Base-by-base conservation (phyloP, 768 basidiomycete species). In the Trametes cubensis region DNA sequence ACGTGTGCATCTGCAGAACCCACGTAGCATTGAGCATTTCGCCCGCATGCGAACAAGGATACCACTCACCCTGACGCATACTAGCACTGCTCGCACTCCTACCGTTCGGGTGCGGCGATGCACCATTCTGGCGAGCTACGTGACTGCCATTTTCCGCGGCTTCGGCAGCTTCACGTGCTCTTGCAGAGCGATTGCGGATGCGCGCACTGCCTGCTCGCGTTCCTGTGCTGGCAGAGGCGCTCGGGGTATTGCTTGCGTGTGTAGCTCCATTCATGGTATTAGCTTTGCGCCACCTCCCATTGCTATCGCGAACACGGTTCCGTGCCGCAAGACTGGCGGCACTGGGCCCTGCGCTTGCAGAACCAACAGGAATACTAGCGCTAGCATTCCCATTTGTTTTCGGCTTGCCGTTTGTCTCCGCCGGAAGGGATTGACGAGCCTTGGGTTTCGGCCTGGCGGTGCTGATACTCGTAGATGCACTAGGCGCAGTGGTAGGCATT, bases 231-330 rank as follows among this genome's bases (percentile, higher is more conserved):
- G 34, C 34, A 10, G 34, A 6, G 34, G 10, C 34, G 50, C 50
- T 38, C 28, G 60, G 14, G 7, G 48, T 49, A 28, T 17, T 26
- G 4, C 28, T 26, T 49, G 48, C 23, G 15, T 28, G 48, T 17
- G 48, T 5, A n/a, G 2, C 11, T 10, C 48, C 48, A 17, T 60
- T 63, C 15, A 51, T 44, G 6, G 53, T 52, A 7, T 26, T 30
- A 38, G 21, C 44, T 39, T 54, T 56, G 57, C 66, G 63, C 62
- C 62, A 67, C 18, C 66, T 49, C 3, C 66, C 66, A 20, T 57
- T 61, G 40, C 55, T 56, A 39, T 67, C 66, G 14, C 66, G 64
- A n/a, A 49, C n/a, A 1, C 63, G 61, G 6, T 49, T 23, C 6
- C 51, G 48, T 11, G 39, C 53, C 8, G 63, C 30, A 8, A 18